Conservation (phyloP, 495 filamentous ascomycete species). For the Darksidea phi region DNA sequence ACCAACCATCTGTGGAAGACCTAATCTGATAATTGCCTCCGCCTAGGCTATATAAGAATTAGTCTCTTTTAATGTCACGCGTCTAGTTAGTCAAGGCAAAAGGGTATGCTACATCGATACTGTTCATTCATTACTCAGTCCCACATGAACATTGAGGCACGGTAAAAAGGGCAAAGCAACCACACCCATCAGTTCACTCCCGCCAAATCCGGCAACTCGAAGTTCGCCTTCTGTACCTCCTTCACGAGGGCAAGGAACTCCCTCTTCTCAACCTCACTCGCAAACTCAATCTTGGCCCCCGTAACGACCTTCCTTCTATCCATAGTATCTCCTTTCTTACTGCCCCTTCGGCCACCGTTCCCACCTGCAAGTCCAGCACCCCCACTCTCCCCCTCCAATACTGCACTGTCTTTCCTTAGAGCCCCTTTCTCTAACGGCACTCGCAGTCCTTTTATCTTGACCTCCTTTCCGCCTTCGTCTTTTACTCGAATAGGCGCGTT, state of each 20-base stretch:
- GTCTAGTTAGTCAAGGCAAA: too few species aligned
- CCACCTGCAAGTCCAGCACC: background rate
- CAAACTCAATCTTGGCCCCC: conserved; percentile 42
- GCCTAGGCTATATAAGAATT: too few species aligned
- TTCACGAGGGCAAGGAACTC: conserved; percentile 36
- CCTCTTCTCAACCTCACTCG: conserved; percentile 39
- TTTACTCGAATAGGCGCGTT: conserved; percentile 38
- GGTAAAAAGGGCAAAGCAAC: background rate
- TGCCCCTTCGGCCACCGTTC: too few species aligned
- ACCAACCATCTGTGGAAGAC: too few species aligned
- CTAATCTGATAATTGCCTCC: too few species aligned
- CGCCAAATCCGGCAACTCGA: conserved; percentile 37
- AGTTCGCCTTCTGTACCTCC: conserved; percentile 37
- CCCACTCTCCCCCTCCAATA: background rate
- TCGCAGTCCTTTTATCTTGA: conserved; percentile 43
- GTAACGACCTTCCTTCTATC: conserved; percentile 30
- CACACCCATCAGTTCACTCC: conserved; percentile 23
- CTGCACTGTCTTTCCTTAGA: conserved; percentile 26
- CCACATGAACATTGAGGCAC: too few species aligned
- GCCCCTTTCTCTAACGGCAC: conserved; percentile 33
- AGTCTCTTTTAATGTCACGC: too few species aligned
- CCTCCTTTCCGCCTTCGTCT: conserved; percentile 37
- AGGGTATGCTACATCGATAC: too few species aligned
- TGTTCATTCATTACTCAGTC: too few species aligned
- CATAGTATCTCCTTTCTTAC: background rate